Percentiles rank a stretch among this genome's conserved stretches.
Evolutionary conservation across 2,329 filamentous ascomycete genomes (phyloP).

Genomic region (Monilinia polystroma): DNA sequence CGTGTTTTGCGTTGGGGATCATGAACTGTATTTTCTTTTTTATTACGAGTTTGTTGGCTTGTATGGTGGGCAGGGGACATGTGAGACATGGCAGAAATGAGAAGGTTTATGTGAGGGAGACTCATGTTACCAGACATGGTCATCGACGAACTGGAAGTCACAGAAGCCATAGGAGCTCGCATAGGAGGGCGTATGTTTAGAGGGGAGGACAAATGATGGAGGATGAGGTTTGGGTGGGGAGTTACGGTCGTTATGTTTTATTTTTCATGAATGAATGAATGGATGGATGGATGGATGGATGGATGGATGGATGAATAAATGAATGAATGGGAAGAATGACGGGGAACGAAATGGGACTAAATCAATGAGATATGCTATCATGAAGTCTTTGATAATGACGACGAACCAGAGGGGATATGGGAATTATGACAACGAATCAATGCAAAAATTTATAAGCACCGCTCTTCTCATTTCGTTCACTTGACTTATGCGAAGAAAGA

Average conservation of each 20-base stretch:
- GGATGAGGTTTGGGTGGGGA: background rate
- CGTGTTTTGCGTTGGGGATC: conserved; percentile 83
- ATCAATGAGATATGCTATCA: background rate
- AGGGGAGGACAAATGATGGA: background rate
- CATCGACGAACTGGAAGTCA: conserved; percentile 38
- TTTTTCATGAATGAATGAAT: background rate
- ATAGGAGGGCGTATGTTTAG: conserved; percentile 40
- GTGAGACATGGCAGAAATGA: conserved; percentile 19
- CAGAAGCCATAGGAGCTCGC: conserved; percentile 36
- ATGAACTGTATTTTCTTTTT: conserved; percentile 84
- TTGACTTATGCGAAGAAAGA: too few relatives aligned
- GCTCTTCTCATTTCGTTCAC: background rate
- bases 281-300: background rate
- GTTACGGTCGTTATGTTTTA: background rate
- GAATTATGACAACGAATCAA: background rate
- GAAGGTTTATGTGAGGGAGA: conserved; percentile 36
- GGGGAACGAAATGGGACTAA: background rate
- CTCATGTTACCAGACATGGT: conserved; percentile 36
- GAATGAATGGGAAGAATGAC: background rate
- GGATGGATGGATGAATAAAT: background rate
- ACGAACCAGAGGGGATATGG: background rate
- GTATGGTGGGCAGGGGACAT: conserved; percentile 35
- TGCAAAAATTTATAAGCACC: background rate
- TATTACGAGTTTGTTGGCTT: conserved; percentile 70
- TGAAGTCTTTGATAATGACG: background rate